Base-by-base conservation (phyloP, 2,329 filamentous ascomycete genomes). In the Trichoderma atroviride region DNA sequence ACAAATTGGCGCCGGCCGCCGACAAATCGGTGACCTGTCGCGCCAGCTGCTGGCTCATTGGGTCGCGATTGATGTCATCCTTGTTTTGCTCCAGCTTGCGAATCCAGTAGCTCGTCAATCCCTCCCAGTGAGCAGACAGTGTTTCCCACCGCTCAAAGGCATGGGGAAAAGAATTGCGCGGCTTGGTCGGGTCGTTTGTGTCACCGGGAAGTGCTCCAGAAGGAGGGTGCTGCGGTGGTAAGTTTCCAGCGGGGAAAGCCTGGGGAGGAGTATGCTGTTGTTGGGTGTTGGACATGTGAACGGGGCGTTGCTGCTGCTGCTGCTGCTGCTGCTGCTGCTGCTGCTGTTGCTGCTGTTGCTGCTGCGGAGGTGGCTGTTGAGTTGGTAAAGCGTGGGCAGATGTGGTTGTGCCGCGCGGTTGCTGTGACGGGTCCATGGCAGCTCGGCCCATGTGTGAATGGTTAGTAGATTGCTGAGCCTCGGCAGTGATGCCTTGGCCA, bases 131-230 rank as follows among this genome's bases (percentile, higher is more conserved):
- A 6, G 96, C 96, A 0, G 96, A 99, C 3, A 99, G 82, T 0
- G 93, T 95, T 78, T 99, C 96, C 96, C 96, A 99, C 70, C 96
- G 88, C 80, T 99, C 95, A 76, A 99, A 99, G 0, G 96, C 96
- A 80, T 98, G 96, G 0, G 96, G 96, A 73, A 99, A 98, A 0
- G 91, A 90, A 58, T 91, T 92, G 69, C 89, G 84, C 64, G 86
- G 79, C 63, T 85, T 81, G 4, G 77, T 71, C 53, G 71, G 69
- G 31, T 72, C 71, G 11, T 72, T 63, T 4, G 70, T 56, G 37
- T 76, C 74, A 16, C 70, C 53, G 14, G 73, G 52, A 61, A 74
- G 73, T 27, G 71, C 50, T 29, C 66, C 70, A 27, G 73, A 70
- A 22, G 64, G 69, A 14, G 60, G 62, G 59, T 70, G 73, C 57